A percentile compares a stretch with the other conserved stretches of the same genome.
These are phyloP conservation scores for Rhododendron henanense DNA, from an alignment of 148 eudicot genomes.

Conservation along the genomic window DNA sequence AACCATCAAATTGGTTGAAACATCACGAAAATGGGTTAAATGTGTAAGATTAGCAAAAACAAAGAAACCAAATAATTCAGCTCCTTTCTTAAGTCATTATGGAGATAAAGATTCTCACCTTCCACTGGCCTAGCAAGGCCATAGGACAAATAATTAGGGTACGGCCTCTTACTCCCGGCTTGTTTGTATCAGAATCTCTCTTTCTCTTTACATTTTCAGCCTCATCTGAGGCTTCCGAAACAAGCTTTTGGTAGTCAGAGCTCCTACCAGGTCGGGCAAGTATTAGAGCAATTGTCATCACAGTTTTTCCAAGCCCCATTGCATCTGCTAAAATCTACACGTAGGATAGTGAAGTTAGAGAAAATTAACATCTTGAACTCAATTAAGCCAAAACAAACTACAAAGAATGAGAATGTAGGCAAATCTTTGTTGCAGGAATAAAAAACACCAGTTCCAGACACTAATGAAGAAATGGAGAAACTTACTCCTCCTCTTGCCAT, in stretches of 20 bases:
- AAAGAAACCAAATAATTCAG: background rate
- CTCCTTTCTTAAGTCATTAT: background rate
- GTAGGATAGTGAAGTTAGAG: background rate
- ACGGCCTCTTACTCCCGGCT: constrained; percentile 37
- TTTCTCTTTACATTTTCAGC: constrained; percentile 14
- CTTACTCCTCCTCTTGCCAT: constrained; percentile 69
- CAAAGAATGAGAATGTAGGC: background rate
- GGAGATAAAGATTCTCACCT: constrained; percentile 31
- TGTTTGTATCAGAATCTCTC: background rate
- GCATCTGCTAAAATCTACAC: constrained; percentile 69
- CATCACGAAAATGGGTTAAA: background rate
- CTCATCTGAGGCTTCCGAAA: constrained; percentile 10
- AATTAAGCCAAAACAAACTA: background rate
- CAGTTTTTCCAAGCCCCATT: constrained; percentile 81
- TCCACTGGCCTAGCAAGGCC: constrained; percentile 77
- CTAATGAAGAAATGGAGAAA: background rate
- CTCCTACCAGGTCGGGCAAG: constrained; percentile 46
- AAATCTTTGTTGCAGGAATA: background rate
- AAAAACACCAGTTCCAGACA: background rate
- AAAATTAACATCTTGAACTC: background rate
- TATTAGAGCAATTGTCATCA: constrained; percentile 64
- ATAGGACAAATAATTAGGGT: constrained; percentile 67
- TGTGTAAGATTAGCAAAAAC: background rate
- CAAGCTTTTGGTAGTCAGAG: constrained; percentile 15
- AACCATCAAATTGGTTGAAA: background rate